phyloP scores from a whole-genome alignment of 2,329 filamentous ascomycete genomes.

The Verticillium klebahnii region DNA sequence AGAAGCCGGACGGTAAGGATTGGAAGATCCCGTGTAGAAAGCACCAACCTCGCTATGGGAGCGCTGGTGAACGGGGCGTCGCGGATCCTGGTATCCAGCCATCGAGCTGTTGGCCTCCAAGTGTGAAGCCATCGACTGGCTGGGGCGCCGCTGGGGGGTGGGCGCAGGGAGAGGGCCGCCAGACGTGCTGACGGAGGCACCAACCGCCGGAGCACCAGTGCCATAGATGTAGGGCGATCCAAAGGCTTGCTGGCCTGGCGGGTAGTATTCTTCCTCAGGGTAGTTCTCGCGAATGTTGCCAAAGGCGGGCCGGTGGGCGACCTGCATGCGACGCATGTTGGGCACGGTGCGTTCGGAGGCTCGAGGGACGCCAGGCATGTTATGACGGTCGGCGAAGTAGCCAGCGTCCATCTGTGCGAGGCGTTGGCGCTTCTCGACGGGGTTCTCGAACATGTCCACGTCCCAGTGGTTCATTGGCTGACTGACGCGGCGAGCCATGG shows the following conservation, averaged over 20 bases:
- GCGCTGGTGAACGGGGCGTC: conserved; percentile 20
- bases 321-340: conserved; percentile 3
- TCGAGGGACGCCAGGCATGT: background rate
- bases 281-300: conserved; percentile 27
- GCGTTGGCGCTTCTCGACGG: conserved; percentile 23
- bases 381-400: conserved; percentile 15
- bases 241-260: conserved; percentile 6
- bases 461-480: conserved; percentile 16
- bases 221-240: background rate
- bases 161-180: conserved; percentile 16
- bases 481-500: conserved; percentile 21
- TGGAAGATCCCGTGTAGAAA: conserved; percentile 11
- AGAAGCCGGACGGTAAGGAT: conserved; percentile 13
- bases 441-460: conserved; percentile 11
- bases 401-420: conserved; percentile 14
- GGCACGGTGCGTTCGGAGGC: background rate
- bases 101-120: conserved; percentile 14
- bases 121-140: conserved; percentile 14
- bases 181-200: conserved; percentile 6
- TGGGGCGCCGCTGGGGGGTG: conserved; percentile 15
- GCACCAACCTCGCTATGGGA: conserved; percentile 21
- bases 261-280: conserved; percentile 21
- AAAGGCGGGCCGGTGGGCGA: conserved; percentile 26
- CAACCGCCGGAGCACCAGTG: background rate
- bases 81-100: conserved; percentile 13